phyloP scores from a whole-genome alignment of 345 rosid species.

The Lepidium sativum region DNA sequence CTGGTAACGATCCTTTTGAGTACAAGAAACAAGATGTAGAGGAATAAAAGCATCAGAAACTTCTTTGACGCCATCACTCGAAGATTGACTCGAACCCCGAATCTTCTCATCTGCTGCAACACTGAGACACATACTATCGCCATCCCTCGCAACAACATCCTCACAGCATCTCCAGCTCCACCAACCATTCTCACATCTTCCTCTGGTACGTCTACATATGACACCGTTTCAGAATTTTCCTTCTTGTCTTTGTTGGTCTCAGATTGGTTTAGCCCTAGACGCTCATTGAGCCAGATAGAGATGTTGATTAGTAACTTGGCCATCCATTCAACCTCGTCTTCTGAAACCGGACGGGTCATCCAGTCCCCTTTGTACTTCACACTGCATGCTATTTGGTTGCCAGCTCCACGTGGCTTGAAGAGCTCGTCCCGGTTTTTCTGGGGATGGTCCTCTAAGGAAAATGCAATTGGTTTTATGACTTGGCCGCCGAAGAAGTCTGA shows the following conservation, averaged over 20 bases:
- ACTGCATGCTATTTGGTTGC: constrained; percentile 30
- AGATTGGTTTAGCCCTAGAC: constrained; percentile 46
- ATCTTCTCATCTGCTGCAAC: constrained; percentile 52
- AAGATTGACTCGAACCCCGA: constrained; percentile 56
- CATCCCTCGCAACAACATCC: constrained; percentile 34
- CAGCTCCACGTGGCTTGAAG: constrained; percentile 70
- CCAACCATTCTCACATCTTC: constrained; percentile 29
- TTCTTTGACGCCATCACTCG: constrained; percentile 78
- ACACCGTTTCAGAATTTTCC: constrained; percentile 25
- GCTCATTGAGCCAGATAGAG: constrained; percentile 61
- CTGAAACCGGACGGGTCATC: constrained; percentile 83
- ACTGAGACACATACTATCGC: constrained; percentile 29
- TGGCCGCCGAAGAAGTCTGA: constrained; percentile 53
- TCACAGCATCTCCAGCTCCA: constrained; percentile 40
- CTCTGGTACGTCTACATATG: constrained; percentile 40
- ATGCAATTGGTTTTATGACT: constrained; percentile 39
- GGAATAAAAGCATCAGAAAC: constrained; percentile 42
- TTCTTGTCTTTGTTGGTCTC: constrained; percentile 16
- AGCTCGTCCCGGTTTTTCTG: constrained; percentile 48
- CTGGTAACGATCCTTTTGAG: constrained; percentile 28
- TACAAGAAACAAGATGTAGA: constrained; percentile 34
- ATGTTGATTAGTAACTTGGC: constrained; percentile 56
- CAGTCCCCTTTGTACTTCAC: constrained; percentile 71
- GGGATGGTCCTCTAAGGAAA: constrained; percentile 35
- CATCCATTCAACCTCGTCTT: constrained; percentile 76